A percentile compares a stretch with the other conserved stretches of the same genome.
Evolutionary conservation across 2,329 filamentous ascomycete genomes (phyloP).

Genomic region (Xylaria hypoxylon): DNA sequence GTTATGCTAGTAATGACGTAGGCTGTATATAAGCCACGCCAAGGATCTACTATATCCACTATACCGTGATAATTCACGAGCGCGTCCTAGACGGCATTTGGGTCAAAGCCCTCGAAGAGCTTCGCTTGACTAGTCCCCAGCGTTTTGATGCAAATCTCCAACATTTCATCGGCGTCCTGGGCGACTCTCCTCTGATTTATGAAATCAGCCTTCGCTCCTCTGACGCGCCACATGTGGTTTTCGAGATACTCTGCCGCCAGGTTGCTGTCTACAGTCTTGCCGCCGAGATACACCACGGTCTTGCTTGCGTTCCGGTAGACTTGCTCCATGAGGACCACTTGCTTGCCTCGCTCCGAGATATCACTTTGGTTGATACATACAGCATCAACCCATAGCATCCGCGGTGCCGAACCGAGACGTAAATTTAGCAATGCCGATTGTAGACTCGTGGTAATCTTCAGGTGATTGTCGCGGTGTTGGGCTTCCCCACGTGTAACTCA

Average conservation of each 20-base stretch:
- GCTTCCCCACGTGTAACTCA: slow-evolving; percentile 11
- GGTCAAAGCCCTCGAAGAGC: slow-evolving; percentile 18
- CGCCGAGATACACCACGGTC: slow-evolving; percentile 9
- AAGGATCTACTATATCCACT: too few species aligned
- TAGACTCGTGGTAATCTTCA: slow-evolving; percentile 1
- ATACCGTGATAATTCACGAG: too few species aligned
- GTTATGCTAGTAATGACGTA: too few species aligned
- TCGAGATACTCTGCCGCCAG: slow-evolving; percentile 9
- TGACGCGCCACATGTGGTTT: slow-evolving; percentile 8
- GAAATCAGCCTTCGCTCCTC: slow-evolving; percentile 5
- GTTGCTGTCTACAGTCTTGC: slow-evolving; percentile 5
- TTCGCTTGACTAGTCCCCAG: slow-evolving; percentile 1
- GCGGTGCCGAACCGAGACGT: slow-evolving; percentile 1
- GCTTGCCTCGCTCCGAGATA: background rate
- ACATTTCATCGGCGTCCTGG: background rate
- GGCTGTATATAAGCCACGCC: too few species aligned
- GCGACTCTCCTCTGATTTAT: slow-evolving; percentile 3
- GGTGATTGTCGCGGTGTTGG: background rate
- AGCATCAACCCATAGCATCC: background rate
- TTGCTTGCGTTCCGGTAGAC: slow-evolving; percentile 8
- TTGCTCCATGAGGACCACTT: slow-evolving; percentile 8
- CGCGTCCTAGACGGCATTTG: slow-evolving; percentile 5
- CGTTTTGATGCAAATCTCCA: slow-evolving; percentile 12
- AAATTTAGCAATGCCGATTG: slow-evolving; percentile 6
- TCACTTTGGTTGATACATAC: slow-evolving; percentile 6